Evolutionary conservation across 179 eudicot species (phyloP).

Genomic region (Silene vulgaris): DNA sequence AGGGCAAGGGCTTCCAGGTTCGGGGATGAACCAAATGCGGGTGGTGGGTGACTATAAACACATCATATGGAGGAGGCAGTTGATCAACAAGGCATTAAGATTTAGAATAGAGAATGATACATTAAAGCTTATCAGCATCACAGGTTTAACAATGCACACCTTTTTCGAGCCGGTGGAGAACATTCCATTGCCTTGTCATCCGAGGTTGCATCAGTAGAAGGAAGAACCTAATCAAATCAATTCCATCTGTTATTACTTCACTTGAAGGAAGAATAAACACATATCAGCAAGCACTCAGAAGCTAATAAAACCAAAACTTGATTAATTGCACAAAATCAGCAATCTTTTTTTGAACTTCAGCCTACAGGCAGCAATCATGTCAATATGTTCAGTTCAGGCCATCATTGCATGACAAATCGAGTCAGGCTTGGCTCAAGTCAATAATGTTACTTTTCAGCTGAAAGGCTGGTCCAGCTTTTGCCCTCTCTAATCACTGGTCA

Average conservation of each 20-base stretch:
- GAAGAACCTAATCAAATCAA: slow-evolving; percentile 40
- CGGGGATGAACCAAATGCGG: slow-evolving; percentile 90
- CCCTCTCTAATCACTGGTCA: no score
- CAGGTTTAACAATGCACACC: slow-evolving; percentile 27
- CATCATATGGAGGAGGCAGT: not conserved
- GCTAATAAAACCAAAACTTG: not conserved
- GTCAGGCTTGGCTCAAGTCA: no score
- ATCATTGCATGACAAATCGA: no score
- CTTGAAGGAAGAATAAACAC: not conserved
- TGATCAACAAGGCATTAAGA: slow-evolving; percentile 14
- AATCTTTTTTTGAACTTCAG: no score
- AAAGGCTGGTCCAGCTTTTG: no score
- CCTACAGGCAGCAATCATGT: no score
- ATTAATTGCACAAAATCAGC: not conserved
- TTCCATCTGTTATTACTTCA: not conserved
- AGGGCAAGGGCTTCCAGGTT: slow-evolving; percentile 91
- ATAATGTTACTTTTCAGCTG: no score
- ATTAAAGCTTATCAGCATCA: not conserved
- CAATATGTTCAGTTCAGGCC: no score
- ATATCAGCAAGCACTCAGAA: slow-evolving; percentile 1
- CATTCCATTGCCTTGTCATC: slow-evolving; percentile 34
- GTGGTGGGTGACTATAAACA: slow-evolving; percentile 71
- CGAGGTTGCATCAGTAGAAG: slow-evolving; percentile 40
- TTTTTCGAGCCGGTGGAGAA: slow-evolving; percentile 30
- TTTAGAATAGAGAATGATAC: slow-evolving; percentile 24